Conservation (phyloP, 805 yeast species). For the Wickerhamomyces hampshirensis region DNA sequence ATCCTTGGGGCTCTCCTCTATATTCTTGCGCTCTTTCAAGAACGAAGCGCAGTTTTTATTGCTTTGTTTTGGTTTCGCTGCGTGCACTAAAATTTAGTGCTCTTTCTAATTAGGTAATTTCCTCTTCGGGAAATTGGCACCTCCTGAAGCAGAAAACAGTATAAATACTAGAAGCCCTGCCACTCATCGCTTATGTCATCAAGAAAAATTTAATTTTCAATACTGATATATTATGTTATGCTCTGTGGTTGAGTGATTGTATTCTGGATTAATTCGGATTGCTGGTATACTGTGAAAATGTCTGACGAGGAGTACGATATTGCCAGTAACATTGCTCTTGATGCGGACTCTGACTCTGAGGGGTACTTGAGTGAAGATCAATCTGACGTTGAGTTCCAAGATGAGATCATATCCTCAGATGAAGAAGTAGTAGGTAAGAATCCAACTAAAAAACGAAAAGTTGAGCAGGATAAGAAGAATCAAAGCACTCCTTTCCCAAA, state of each 20-base stretch:
- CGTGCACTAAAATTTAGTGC: neutral
- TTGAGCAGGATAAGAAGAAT: slow-evolving; percentile 11
- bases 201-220: too few relatives aligned
- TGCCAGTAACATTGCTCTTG: slow-evolving; percentile 52
- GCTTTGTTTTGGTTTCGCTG: neutral
- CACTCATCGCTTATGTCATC: neutral
- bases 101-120: too few relatives aligned
- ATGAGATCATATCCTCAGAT: slow-evolving; percentile 46
- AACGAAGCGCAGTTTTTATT: neutral
- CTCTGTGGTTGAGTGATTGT: too few relatives aligned
- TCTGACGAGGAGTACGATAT: slow-evolving; percentile 50
- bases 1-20: too few relatives aligned
- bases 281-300: neutral
- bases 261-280: too few relatives aligned
- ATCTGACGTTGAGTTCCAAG: slow-evolving; percentile 39
- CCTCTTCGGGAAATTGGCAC: too few relatives aligned
- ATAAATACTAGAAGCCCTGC: too few relatives aligned
- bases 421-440: slow-evolving; percentile 38
- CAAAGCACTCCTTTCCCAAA: slow-evolving; percentile 35
- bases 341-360: slow-evolving; percentile 35
- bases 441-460: slow-evolving; percentile 24
- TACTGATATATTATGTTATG: too few relatives aligned
- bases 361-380: slow-evolving; percentile 26
- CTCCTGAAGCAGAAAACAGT: neutral
- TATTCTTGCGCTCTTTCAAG: too few relatives aligned